These are phyloP conservation scores for Fraxinus albicans DNA, from an alignment of 305 asterid genomes.

Conservation along the genomic window DNA sequence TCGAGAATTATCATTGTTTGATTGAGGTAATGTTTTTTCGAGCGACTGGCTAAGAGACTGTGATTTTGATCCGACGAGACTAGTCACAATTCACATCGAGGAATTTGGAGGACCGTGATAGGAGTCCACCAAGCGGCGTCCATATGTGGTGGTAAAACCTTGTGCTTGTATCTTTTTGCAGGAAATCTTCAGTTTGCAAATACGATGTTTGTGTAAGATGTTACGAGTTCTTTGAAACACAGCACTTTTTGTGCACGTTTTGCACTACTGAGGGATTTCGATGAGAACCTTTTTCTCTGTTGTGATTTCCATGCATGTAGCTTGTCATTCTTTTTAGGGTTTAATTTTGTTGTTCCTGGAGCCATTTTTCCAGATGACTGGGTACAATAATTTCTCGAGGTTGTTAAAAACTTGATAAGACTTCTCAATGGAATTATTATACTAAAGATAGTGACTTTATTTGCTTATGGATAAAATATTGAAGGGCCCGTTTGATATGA, in stretches of 20 bases:
- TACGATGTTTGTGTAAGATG: not conserved
- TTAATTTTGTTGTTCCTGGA: not conserved
- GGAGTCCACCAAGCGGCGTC: not conserved
- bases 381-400: not conserved
- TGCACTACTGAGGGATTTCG: not conserved
- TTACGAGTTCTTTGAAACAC: not conserved
- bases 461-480: not conserved
- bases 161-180: not conserved
- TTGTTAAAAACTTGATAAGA: not conserved
- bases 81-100: not conserved
- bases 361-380: not conserved
- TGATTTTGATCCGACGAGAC: not conserved
- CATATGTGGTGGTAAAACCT: not conserved
- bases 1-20: not conserved
- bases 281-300: not conserved
- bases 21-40: not conserved
- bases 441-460: not conserved
- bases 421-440: not conserved
- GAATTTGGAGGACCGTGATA: not conserved
- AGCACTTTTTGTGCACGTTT: not conserved
- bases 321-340: not conserved
- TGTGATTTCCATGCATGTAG: not conserved
- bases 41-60: not conserved
- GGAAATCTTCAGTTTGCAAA: not conserved
- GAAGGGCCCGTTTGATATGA: not conserved